Conservation (phyloP, 306 rosid species). For the Argentina anserina region DNA sequence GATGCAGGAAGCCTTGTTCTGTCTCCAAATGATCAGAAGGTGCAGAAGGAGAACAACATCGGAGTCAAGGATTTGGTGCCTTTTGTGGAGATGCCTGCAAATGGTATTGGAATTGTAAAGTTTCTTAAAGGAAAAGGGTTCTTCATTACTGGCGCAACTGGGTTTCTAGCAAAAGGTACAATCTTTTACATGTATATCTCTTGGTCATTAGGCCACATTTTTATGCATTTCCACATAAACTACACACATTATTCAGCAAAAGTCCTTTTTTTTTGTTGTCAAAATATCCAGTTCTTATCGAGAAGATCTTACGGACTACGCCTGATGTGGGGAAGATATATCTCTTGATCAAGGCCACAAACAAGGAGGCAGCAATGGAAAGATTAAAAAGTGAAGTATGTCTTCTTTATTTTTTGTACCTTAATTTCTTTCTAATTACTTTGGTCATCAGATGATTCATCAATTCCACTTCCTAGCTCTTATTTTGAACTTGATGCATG, state of each 20-base stretch:
- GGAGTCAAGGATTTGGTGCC: constrained; percentile 62
- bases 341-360: constrained; percentile 82
- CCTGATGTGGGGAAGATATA: constrained; percentile 85
- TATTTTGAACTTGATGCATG: not conserved
- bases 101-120: constrained; percentile 76
- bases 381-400: constrained; percentile 81
- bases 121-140: constrained; percentile 74
- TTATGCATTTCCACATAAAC: not conserved
- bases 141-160: constrained; percentile 84
- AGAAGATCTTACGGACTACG: constrained; percentile 83
- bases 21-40: constrained; percentile 43
- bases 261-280: not conserved
- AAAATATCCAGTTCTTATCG: constrained; percentile 64
- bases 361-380: constrained; percentile 74
- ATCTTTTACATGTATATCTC: not conserved
- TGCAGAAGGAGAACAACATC: constrained; percentile 32
- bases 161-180: constrained; percentile 89
- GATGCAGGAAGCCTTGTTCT: constrained; percentile 71
- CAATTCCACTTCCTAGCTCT: not conserved
- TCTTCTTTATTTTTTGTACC: not conserved
- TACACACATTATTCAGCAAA: not conserved
- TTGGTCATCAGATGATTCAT: not conserved
- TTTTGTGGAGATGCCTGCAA: constrained; percentile 54
- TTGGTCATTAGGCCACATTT: not conserved
- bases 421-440: not conserved